These are phyloP conservation scores for Saccharomyces hybrid DNA, from an alignment of 1,139 yeast genomes.

Conservation along the genomic window DNA sequence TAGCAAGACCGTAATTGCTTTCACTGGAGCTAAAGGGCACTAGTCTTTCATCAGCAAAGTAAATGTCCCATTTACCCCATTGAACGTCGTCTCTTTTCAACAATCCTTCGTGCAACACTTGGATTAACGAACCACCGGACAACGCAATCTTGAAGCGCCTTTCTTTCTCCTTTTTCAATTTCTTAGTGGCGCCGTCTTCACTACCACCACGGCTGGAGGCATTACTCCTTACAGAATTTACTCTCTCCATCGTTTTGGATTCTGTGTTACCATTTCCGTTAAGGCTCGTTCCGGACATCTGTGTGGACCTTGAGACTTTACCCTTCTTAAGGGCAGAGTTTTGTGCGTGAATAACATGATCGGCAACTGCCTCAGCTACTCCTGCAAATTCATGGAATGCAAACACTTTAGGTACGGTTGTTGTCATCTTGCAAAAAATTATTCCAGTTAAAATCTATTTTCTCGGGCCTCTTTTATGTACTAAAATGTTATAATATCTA, in stretches of 20 bases:
- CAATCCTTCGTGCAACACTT: constrained; percentile 79
- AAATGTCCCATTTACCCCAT: constrained; percentile 95
- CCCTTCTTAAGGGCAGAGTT: constrained; percentile 36
- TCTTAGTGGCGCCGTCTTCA: constrained; percentile 7
- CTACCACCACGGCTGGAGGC: constrained; percentile 7
- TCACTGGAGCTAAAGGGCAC: constrained; percentile 82
- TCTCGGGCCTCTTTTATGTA: neutral
- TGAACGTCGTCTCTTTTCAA: constrained; percentile 64
- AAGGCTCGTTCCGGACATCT: constrained; percentile 16
- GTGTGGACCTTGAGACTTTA: constrained; percentile 16
- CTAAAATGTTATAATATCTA: neutral
- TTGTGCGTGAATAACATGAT: constrained; percentile 76
- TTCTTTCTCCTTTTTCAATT: constrained; percentile 27
- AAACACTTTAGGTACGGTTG: constrained; percentile 86
- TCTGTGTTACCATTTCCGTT: constrained; percentile 4
- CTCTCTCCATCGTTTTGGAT: constrained; percentile 11
- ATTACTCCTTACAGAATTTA: constrained; percentile 12
- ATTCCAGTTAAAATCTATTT: neutral
- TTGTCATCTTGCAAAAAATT: constrained; percentile 49
- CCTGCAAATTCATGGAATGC: constrained; percentile 84
- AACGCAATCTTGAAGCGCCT: constrained; percentile 78
- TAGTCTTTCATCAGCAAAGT: constrained; percentile 92
- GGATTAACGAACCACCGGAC: constrained; percentile 86
- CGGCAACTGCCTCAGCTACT: constrained; percentile 93
- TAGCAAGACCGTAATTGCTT: constrained; percentile 85